Conservation (phyloP, 2,329 filamentous ascomycete genomes). For the Aspergillus novoparasiticus region DNA sequence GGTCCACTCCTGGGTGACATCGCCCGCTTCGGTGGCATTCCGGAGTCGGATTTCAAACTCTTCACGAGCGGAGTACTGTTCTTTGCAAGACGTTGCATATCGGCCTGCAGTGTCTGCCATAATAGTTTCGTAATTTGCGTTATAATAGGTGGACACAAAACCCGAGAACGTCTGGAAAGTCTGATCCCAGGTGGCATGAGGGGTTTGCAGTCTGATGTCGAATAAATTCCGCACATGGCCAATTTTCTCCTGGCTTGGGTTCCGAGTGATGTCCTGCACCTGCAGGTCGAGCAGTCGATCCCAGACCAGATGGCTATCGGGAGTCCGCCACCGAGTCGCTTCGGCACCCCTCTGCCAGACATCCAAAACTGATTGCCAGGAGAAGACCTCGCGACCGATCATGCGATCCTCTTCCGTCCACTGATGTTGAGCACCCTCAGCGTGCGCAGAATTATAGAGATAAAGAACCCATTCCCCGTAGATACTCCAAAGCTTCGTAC, state of each 20-base stretch:
- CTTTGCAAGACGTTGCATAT: conserved; percentile 44
- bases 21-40: conserved; percentile 54
- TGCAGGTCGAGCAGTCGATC: conserved; percentile 61
- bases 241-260: conserved; percentile 52
- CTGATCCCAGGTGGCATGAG: conserved; percentile 62
- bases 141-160: conserved; percentile 60
- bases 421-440: conserved; percentile 39
- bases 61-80: conserved; percentile 56
- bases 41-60: conserved; percentile 57
- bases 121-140: conserved; percentile 57
- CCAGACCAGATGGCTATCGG: conserved; percentile 64
- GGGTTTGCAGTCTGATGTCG: conserved; percentile 57
- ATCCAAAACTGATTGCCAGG: conserved; percentile 56
- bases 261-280: conserved; percentile 54
- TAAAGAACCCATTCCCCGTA: conserved; percentile 64
- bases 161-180: conserved; percentile 63
- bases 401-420: conserved; percentile 60
- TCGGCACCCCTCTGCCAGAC: conserved; percentile 60
- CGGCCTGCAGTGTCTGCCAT: conserved; percentile 59
- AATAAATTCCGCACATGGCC: conserved; percentile 55
- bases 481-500: conserved; percentile 62
- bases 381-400: conserved; percentile 62
- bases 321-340: conserved; percentile 62
- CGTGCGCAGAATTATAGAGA: conserved; percentile 56
- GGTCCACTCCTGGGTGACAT: conserved; percentile 56